Base-by-base conservation (phyloP, 345 rosid genomes). In the Kandelia obovata region DNA sequence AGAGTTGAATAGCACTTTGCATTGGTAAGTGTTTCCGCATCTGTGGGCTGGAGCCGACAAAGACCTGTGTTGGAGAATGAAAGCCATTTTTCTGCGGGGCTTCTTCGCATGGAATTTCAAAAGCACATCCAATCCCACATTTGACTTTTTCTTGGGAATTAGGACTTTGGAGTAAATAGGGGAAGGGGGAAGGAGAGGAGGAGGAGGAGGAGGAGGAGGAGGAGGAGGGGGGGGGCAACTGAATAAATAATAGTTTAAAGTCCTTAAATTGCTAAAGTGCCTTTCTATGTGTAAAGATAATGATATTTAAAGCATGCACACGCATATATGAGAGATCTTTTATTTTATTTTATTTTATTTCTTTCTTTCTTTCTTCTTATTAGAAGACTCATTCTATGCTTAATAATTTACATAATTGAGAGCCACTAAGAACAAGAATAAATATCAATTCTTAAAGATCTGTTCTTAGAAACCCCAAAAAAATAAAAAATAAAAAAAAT, bases 41-140 rank as follows among this genome's bases (percentile, higher is more conserved):
- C 49, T 13, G 49, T 43, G 49, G 49, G 49, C 49, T 43, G 49
- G 2, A 23, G 66, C 66, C 53, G 66, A 31, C 66, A 63, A 63
- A 16, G 67, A 2, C 49, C 34, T 17, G 27, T 64, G 55, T 64
- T 46, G 67, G 53, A 39, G 67, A 64, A 64, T 17, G 67, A 34
- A 53, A 64, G 49, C 49, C 66, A 11, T 62, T 43, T 61, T 39
- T 62, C 11, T 25, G 66, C 31, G 30, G 39, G 66, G 66, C n/a
- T 62, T 62, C n/a, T 62, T 62, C 66, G 53, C 66, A 62, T 39
- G 39, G 66, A 62, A 62, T 62, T 62, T 39, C 66, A 62, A 13
- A 6, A 39, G 19, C 20, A 39, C 32, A 23, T 46, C 27, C 10
- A 7, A 5, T 7, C 30, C 5, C 47, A 17, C 19, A 7, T 27